Conservation (phyloP, 106 monocot genomes). For the Allium cepa region DNA sequence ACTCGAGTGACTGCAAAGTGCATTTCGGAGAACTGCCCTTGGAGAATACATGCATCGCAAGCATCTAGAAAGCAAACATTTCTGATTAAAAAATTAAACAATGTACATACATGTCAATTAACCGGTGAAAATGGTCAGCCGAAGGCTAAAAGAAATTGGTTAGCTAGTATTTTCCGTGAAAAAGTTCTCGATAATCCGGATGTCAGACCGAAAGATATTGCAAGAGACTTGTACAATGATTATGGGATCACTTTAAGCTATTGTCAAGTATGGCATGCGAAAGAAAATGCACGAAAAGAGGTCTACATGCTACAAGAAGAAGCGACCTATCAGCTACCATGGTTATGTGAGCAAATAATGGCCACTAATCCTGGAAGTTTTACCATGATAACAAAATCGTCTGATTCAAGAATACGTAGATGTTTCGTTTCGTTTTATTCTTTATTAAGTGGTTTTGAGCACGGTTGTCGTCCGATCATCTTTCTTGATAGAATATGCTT, state of each 20-base stretch:
- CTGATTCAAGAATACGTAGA: conserved; percentile 49
- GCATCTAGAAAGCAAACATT: conserved; percentile 44
- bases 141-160: conserved; percentile 63
- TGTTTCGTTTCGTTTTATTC: conserved; percentile 66
- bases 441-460: conserved; percentile 64
- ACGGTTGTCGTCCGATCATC: conserved; percentile 65
- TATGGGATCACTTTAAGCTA: conserved; percentile 82
- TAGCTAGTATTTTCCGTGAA: conserved; percentile 73
- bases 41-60: conserved; percentile 73
- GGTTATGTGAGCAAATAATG: conserved; percentile 68
- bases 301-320: conserved; percentile 66
- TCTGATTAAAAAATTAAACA: conserved; percentile 57
- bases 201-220: conserved; percentile 75
- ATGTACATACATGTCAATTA: conserved; percentile 53
- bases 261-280: conserved; percentile 83
- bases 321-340: conserved; percentile 60
- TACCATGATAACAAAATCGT: conserved; percentile 37
- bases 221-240: conserved; percentile 63
- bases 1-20: conserved; percentile 70
- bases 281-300: conserved; percentile 62
- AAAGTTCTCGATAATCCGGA: conserved; percentile 65
- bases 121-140: conserved; percentile 43
- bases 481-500: conserved; percentile 55
- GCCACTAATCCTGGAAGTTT: conserved; percentile 80
- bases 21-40: conserved; percentile 53